A percentile compares a stretch with the other conserved stretches of the same genome.
These are phyloP conservation scores for Clavulina sp. DNA, from an alignment of 768 basidiomycete genomes.

Conservation along the genomic window DNA sequence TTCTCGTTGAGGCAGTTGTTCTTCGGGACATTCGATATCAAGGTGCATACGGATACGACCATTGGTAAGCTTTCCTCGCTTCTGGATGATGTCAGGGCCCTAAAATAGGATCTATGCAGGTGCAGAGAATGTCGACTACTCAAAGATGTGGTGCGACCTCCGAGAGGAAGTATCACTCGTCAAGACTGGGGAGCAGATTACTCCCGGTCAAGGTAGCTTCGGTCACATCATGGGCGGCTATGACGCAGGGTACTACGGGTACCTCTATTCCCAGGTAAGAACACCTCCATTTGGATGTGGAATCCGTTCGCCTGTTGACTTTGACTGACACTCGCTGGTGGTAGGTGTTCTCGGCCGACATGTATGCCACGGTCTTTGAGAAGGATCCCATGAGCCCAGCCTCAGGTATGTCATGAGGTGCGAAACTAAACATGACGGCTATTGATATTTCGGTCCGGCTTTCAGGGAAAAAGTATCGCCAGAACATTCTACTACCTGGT, in stretches of 20 bases:
- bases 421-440: not conserved
- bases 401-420: constrained; percentile 20
- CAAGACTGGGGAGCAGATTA: constrained; percentile 32
- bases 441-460: not conserved
- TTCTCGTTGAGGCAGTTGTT: constrained; percentile 73
- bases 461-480: constrained; percentile 41
- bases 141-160: constrained; percentile 60
- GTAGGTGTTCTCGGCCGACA: constrained; percentile 41
- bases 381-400: constrained; percentile 52
- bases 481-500: constrained; percentile 56
- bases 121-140: constrained; percentile 49
- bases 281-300: not conserved
- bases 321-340: constrained; percentile 13
- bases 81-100: not conserved
- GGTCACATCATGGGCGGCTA: constrained; percentile 55
- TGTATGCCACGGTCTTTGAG: constrained; percentile 64
- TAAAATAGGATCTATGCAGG: not conserved
- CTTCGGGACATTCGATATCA: constrained; percentile 64
- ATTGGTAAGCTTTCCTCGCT: constrained; percentile 27
- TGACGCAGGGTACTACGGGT: constrained; percentile 18
- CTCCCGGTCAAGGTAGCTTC: constrained; percentile 59
- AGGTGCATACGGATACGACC: constrained; percentile 40
- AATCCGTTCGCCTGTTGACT: not conserved
- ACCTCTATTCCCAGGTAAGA: constrained; percentile 30
- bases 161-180: constrained; percentile 55